Base-by-base conservation (phyloP, 768 basidiomycete genomes). In the Hypsizygus marmoreus region DNA sequence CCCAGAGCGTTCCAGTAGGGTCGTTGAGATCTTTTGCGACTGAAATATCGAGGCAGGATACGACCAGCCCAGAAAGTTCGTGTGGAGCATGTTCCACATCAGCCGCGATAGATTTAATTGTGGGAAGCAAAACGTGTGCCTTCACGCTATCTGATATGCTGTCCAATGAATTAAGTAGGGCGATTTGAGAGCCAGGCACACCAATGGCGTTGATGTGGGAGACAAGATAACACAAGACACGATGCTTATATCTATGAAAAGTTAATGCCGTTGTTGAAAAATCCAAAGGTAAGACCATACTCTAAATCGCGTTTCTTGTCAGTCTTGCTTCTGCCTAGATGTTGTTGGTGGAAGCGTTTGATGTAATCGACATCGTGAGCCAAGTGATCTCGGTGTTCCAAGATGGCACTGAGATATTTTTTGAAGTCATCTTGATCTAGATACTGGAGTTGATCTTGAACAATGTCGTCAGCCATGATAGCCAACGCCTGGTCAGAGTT, bases 171-270 rank as follows among this genome's bases (percentile, higher is more conserved):
- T 60, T 66, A 13, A 97, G 71, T 0, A 97, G 65, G 9, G 68
- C 59, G 9, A 79, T 58, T 49, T 83, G 80, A 13, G 78, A 73
- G 1, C 56, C 47, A 2, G 77, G 63, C 3, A 78, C 59, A 2
- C 72, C 65, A 51, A 87, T 77, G 4, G 80, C 76, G 36, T 76
- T 74, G 51, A 87, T 72, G 61, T 97, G 95, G 1, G 94, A 94
- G 5, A 90, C 68, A 0, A 97, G 63, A 63, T 79, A 93, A 59
- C 86, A 91, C 31, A 90, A 58, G 32, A 94, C 68, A 10, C 83
- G 78, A 49, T 79, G 77, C 58, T 82, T 89, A 63, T 84, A 83
- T 43, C 91, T 91, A 46, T 22, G 19, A 45, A 40, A 16, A 22
- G 34, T 54, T 7, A 35, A 25, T 6, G 22, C 54, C 6, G 50